Evolutionary conservation across 306 rosid genomes (phyloP).

Genomic region (Sphenostylis stenocarpa): DNA sequence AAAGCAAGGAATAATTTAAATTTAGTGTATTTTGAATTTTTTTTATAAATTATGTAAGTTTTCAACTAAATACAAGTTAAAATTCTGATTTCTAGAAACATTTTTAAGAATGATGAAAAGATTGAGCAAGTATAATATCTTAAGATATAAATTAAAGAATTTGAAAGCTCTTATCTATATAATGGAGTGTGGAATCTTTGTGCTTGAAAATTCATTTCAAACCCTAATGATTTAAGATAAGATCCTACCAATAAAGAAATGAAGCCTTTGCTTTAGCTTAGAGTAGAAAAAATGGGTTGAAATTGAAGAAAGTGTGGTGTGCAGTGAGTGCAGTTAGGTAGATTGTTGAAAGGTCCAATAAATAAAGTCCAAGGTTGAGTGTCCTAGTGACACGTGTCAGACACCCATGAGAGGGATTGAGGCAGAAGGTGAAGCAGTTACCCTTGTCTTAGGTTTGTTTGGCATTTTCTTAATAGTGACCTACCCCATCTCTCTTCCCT

Average conservation of each 20-base stretch:
- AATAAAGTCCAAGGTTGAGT: neutral
- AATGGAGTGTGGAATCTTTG: neutral
- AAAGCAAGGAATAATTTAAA: no score
- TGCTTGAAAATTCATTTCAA: conserved; percentile 2
- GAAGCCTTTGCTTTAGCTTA: neutral
- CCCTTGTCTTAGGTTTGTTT: conserved; percentile 29
- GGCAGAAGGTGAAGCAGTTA: neutral
- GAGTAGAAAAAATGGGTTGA: neutral
- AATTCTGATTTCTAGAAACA: no score
- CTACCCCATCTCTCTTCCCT: neutral
- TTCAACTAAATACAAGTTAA: no score
- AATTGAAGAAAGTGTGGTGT: neutral
- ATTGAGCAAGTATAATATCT: neutral
- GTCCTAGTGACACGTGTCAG: conserved; percentile 25
- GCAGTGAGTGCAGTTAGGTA: neutral
- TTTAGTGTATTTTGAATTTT: no score
- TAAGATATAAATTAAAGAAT: neutral
- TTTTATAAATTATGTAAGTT: no score
- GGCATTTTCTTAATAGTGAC: neutral
- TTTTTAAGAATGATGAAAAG: neutral
- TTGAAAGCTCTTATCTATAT: neutral
- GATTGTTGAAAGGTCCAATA: neutral
- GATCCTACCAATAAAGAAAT: neutral
- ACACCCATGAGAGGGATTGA: conserved; percentile 20
- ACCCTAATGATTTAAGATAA: conserved; percentile 27